Conservation (phyloP, 352 stramenopile genomes). For the Phytophthora constricta region DNA sequence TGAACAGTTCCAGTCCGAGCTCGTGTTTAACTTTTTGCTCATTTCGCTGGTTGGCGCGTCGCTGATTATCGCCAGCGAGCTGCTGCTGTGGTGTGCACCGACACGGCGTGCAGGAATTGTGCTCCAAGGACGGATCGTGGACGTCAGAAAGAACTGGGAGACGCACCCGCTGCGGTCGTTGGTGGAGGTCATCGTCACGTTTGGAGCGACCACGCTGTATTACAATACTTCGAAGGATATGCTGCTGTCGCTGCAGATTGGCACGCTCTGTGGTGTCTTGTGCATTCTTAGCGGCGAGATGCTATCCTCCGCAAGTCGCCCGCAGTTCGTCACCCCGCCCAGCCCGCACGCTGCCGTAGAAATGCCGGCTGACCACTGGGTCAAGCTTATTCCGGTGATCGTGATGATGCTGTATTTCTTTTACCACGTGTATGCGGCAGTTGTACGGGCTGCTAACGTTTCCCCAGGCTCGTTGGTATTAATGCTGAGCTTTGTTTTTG, state of each 20-base stretch:
- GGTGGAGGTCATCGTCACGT: conserved; percentile 59
- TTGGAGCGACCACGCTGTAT: conserved; percentile 60
- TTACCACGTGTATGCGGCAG: conserved; percentile 57
- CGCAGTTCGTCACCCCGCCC: conserved; percentile 24
- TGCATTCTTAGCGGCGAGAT: conserved; percentile 69
- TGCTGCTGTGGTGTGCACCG: conserved; percentile 73
- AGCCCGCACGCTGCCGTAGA: conserved; percentile 43
- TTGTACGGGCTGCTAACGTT: conserved; percentile 49
- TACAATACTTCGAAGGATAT: conserved; percentile 69
- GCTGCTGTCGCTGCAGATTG: conserved; percentile 73
- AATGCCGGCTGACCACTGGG: conserved; percentile 75
- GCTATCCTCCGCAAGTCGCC: conserved; percentile 33
- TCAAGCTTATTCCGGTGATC: conserved; percentile 72
- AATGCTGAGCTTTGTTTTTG: conserved; percentile 52
- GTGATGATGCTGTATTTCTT: conserved; percentile 73
- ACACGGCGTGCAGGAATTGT: conserved; percentile 65
- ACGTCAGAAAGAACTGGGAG: conserved; percentile 75
- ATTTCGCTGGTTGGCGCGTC: conserved; percentile 79
- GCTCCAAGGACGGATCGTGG: conserved; percentile 75
- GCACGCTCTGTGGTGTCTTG: conserved; percentile 64
- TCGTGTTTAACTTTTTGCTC: conserved; percentile 75
- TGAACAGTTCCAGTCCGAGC: conserved; percentile 42
- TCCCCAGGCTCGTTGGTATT: conserved; percentile 47
- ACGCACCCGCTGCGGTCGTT: conserved; percentile 63
- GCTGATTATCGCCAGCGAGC: conserved; percentile 77